phyloP scores from a whole-genome alignment of 129 eudicot genomes.

The Pittosporum tobira region DNA sequence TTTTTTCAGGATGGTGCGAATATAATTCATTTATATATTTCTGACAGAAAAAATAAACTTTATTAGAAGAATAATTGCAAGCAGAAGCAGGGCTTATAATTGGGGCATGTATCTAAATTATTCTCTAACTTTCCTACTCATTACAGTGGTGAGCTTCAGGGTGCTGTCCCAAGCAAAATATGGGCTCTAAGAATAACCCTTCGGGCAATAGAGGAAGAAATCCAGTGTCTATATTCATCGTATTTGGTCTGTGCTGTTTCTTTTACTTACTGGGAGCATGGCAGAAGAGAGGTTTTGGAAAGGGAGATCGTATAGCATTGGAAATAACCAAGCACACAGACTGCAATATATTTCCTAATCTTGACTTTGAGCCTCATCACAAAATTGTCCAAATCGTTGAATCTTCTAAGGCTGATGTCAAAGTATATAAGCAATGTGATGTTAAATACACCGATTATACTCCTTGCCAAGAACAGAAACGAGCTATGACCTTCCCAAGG shows the following conservation, averaged over 20 bases:
- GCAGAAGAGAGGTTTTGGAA: slow-evolving; percentile 93
- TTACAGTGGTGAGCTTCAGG: slow-evolving; percentile 24
- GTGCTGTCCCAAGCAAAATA: slow-evolving; percentile 23
- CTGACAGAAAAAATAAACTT: too few relatives aligned
- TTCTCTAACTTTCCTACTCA: slow-evolving; percentile 8
- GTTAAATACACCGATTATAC: slow-evolving; percentile 56
- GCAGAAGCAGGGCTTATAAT: too few relatives aligned
- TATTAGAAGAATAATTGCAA: not conserved
- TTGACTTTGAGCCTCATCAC: slow-evolving; percentile 74
- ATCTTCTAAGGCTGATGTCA: slow-evolving; percentile 54
- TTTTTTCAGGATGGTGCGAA: too few relatives aligned
- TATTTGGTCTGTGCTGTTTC: slow-evolving; percentile 81
- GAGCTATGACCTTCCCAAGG: slow-evolving; percentile 87
- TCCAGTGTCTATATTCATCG: slow-evolving; percentile 60
- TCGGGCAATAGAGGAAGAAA: slow-evolving; percentile 44
- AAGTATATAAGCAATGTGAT: slow-evolving; percentile 69
- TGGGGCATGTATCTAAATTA: too few relatives aligned
- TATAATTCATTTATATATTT: too few relatives aligned
- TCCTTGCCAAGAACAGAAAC: slow-evolving; percentile 92
- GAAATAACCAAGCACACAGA: slow-evolving; percentile 52
- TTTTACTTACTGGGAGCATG: slow-evolving; percentile 88
- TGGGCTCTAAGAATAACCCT: slow-evolving; percentile 67
- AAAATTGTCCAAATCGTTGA: slow-evolving; percentile 32
- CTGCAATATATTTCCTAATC: slow-evolving; percentile 43
- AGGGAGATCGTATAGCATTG: slow-evolving; percentile 67